Evolutionary conservation across 2,329 filamentous ascomycete genomes (phyloP).

Genomic region (Lachnellula occidentalis): DNA sequence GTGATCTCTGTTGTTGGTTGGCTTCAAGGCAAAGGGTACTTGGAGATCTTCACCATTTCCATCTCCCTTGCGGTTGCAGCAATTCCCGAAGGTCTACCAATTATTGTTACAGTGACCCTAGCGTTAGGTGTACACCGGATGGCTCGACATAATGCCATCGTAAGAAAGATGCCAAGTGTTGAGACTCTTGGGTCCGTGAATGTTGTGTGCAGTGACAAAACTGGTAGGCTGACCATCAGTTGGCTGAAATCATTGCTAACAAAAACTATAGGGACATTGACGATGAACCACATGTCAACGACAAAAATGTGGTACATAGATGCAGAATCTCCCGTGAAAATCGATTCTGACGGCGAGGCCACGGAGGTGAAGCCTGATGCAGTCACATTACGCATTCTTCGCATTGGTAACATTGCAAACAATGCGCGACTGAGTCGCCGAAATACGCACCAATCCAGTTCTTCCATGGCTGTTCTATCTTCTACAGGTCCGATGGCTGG

Average conservation of each 20-base stretch:
- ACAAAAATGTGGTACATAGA: slow-evolving; percentile 97
- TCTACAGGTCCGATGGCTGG: slow-evolving; percentile 58
- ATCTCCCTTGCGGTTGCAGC: slow-evolving; percentile 94
- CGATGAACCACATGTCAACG: slow-evolving; percentile 97
- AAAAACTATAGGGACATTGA: slow-evolving; percentile 65
- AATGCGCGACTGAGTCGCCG: slow-evolving; percentile 76
- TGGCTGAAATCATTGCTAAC: slow-evolving; percentile 18
- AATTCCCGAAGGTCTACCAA: slow-evolving; percentile 92
- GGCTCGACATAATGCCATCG: slow-evolving; percentile 92
- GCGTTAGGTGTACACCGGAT: slow-evolving; percentile 93
- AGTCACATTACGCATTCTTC: slow-evolving; percentile 73
- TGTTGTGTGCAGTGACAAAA: slow-evolving; percentile 99
- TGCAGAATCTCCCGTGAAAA: slow-evolving; percentile 42
- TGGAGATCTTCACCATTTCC: slow-evolving; percentile 97
- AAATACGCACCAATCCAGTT: slow-evolving; percentile 64
- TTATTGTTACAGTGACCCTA: slow-evolving; percentile 96
- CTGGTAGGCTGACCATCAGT: slow-evolving; percentile 45
- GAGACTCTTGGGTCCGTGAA: slow-evolving; percentile 98
- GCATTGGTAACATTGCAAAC: slow-evolving; percentile 95
- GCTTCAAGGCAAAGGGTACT: slow-evolving; percentile 78
- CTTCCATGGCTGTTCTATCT: slow-evolving; percentile 74
- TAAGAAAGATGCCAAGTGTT: slow-evolving; percentile 91
- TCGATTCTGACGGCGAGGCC: slow-evolving; percentile 48
- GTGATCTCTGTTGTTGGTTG: slow-evolving; percentile 89
- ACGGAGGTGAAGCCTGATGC: slow-evolving; percentile 58